phyloP scores from a whole-genome alignment of 1,284 basidiomycete genomes.

The Omphalotus olearius region DNA sequence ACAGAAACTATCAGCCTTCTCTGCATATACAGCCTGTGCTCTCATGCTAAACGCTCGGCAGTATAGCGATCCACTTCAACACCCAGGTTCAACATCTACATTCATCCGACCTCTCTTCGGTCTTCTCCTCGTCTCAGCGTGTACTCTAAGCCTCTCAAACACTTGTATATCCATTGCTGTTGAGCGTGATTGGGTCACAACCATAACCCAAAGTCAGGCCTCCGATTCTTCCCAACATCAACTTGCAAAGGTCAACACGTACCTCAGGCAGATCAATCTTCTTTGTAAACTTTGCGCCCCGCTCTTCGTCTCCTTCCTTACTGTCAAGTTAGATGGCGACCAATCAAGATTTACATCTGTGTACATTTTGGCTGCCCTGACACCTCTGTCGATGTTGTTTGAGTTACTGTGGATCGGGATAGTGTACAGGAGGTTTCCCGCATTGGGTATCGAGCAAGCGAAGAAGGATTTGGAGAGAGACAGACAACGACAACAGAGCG shows the following conservation, averaged over 20 bases:
- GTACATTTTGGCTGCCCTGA: slow-evolving; percentile 28
- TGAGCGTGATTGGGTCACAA: slow-evolving; percentile 55
- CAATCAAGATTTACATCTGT: slow-evolving; percentile 23
- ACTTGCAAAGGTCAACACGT: slow-evolving; percentile 33
- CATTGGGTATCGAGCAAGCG: slow-evolving; percentile 22
- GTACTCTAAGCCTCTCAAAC: slow-evolving; percentile 37
- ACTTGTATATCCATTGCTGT: slow-evolving; percentile 45
- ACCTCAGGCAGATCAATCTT: slow-evolving; percentile 48
- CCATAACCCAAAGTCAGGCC: slow-evolving; percentile 31
- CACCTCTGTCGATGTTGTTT: slow-evolving; percentile 27
- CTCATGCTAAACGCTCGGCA: slow-evolving; percentile 23
- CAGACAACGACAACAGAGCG: not conserved
- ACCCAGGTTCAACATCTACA: not conserved
- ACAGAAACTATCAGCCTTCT: slow-evolving; percentile 39
- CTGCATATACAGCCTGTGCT: slow-evolving; percentile 33
- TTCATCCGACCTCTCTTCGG: slow-evolving; percentile 24
- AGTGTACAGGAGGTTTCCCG: slow-evolving; percentile 31
- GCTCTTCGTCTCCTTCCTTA: slow-evolving; percentile 51
- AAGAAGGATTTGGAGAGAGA: slow-evolving; percentile 4
- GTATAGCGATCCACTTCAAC: slow-evolving; percentile 6
- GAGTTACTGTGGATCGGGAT: slow-evolving; percentile 31
- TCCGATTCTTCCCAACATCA: slow-evolving; percentile 23
- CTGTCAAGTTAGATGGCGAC: slow-evolving; percentile 26
- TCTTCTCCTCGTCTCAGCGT: slow-evolving; percentile 36
- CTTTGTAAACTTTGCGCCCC: slow-evolving; percentile 52